These are phyloP conservation scores for Plectosphaerella plurivora DNA, from an alignment of 2,329 filamentous ascomycete genomes.

Conservation along the genomic window DNA sequence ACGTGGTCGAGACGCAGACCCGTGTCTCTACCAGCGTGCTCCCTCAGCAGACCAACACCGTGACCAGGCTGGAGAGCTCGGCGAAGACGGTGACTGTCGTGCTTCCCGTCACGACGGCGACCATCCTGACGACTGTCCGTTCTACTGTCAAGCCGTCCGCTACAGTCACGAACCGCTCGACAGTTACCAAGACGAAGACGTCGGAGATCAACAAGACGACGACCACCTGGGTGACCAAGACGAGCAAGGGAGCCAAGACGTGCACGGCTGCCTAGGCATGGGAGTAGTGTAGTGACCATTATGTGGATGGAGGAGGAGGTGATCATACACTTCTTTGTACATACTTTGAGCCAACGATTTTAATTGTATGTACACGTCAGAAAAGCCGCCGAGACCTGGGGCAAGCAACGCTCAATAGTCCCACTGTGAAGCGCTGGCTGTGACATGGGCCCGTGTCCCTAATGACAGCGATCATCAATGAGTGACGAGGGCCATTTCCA, in stretches of 20 bases:
- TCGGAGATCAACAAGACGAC: not conserved
- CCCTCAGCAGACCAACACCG: slow-evolving; percentile 4
- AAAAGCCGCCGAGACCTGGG: too few relatives aligned
- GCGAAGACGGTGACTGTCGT: slow-evolving; percentile 11
- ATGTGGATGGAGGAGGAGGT: too few relatives aligned
- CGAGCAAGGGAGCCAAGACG: slow-evolving; percentile 2
- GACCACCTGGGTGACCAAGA: slow-evolving; percentile 1
- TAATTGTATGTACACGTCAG: too few relatives aligned
- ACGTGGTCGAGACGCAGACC: slow-evolving; percentile 1
- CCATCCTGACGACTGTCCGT: slow-evolving; percentile 16
- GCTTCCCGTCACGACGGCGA: slow-evolving; percentile 14
- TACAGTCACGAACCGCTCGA: slow-evolving; percentile 3
- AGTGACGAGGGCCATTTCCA: too few relatives aligned
- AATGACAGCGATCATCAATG: too few relatives aligned
- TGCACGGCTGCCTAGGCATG: not conserved
- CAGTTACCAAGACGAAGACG: slow-evolving; percentile 9
- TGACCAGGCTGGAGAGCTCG: slow-evolving; percentile 4
- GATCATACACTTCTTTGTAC: too few relatives aligned
- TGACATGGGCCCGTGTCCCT: too few relatives aligned
- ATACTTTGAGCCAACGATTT: too few relatives aligned
- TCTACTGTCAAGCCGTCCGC: slow-evolving; percentile 15
- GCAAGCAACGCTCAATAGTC: too few relatives aligned
- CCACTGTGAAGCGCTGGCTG: too few relatives aligned
- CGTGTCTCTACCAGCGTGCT: slow-evolving; percentile 9
- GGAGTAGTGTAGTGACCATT: too few relatives aligned